A percentile compares a stretch with the other conserved stretches of the same genome.
Conservation (phyloP, 495 filamentous ascomycete genomes). For the Cercophora samala region DNA sequence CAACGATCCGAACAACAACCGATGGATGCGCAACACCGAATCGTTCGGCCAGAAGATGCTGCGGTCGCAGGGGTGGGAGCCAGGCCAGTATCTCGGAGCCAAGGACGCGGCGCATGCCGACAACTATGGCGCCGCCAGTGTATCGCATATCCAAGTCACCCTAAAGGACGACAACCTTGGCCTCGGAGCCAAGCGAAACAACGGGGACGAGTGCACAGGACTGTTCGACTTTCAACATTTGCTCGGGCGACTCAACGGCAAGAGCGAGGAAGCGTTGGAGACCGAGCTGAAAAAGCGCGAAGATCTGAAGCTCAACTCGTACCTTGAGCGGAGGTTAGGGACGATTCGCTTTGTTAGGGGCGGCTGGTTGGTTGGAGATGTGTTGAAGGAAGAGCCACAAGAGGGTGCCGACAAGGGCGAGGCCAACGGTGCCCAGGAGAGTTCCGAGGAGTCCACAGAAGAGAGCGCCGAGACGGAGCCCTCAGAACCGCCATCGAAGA, state of each 20-base stretch:
- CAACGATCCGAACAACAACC: constrained; percentile 88
- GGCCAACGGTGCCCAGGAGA: constrained; percentile 1
- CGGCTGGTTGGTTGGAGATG: constrained; percentile 70
- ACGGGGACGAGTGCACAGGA: constrained; percentile 71
- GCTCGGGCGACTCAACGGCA: constrained; percentile 86
- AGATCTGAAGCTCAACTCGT: constrained; percentile 62
- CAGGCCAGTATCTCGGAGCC: constrained; percentile 74
- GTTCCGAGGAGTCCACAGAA: background rate
- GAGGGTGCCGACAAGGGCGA: constrained; percentile 7
- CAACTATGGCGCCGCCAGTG: constrained; percentile 69
- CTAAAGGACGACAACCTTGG: constrained; percentile 89
- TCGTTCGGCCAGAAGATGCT: constrained; percentile 86
- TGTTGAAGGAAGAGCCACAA: constrained; percentile 22
- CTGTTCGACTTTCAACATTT: constrained; percentile 79
- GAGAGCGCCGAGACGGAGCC: constrained; percentile 5
- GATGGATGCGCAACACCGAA: constrained; percentile 77
- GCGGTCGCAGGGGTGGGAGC: constrained; percentile 82
- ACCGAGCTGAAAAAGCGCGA: constrained; percentile 60
- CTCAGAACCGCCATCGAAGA: constrained; percentile 21
- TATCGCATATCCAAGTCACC: constrained; percentile 71
- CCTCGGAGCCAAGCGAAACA: constrained; percentile 70
- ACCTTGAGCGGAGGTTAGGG: constrained; percentile 66
- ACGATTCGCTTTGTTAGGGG: constrained; percentile 76
- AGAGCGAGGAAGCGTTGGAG: constrained; percentile 63
- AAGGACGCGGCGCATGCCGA: constrained; percentile 67